These are phyloP conservation scores for Fusarium stilboides DNA, from an alignment of 2,329 filamentous ascomycete genomes.

Conservation along the genomic window DNA sequence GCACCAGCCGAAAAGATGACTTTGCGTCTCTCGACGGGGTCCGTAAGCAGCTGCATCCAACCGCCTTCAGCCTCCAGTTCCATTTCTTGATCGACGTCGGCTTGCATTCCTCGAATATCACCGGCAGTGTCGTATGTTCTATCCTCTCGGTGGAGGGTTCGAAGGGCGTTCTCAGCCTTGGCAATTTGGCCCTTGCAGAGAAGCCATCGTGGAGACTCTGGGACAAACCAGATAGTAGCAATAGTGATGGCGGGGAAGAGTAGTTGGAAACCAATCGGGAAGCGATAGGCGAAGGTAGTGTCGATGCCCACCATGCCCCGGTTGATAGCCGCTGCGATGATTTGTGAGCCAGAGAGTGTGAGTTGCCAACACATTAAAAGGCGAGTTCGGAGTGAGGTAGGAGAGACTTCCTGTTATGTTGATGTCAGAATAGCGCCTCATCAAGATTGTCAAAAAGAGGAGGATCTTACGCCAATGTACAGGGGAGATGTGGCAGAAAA, in stretches of 20 bases:
- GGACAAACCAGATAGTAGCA: slow-evolving; percentile 44
- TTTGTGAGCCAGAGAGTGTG: slow-evolving; percentile 56
- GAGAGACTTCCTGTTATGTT: slow-evolving; percentile 48
- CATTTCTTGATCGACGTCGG: slow-evolving; percentile 58
- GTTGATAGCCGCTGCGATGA: slow-evolving; percentile 55
- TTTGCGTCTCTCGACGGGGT: slow-evolving; percentile 64
- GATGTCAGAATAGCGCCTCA: too few species aligned
- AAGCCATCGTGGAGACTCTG: slow-evolving; percentile 52
- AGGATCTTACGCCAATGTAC: slow-evolving; percentile 53
- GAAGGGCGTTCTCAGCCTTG: slow-evolving; percentile 57
- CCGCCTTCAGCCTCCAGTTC: slow-evolving; percentile 51
- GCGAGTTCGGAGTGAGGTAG: slow-evolving; percentile 52
- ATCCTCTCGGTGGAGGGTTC: slow-evolving; percentile 59
- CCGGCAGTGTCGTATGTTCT: slow-evolving; percentile 56
- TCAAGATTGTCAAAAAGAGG: too few species aligned
- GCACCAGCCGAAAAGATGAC: slow-evolving; percentile 61
- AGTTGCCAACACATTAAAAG: slow-evolving; percentile 59
- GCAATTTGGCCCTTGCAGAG: slow-evolving; percentile 58
- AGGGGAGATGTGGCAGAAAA: slow-evolving; percentile 58
- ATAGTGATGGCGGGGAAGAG: slow-evolving; percentile 48
- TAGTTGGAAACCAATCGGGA: slow-evolving; percentile 53
- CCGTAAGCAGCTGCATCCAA: slow-evolving; percentile 59
- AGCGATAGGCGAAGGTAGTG: slow-evolving; percentile 52
- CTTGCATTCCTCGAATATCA: slow-evolving; percentile 60
- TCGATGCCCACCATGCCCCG: slow-evolving; percentile 49